These are phyloP conservation scores for Calonectria montana DNA, from an alignment of 2,329 filamentous ascomycete genomes.

Conservation along the genomic window DNA sequence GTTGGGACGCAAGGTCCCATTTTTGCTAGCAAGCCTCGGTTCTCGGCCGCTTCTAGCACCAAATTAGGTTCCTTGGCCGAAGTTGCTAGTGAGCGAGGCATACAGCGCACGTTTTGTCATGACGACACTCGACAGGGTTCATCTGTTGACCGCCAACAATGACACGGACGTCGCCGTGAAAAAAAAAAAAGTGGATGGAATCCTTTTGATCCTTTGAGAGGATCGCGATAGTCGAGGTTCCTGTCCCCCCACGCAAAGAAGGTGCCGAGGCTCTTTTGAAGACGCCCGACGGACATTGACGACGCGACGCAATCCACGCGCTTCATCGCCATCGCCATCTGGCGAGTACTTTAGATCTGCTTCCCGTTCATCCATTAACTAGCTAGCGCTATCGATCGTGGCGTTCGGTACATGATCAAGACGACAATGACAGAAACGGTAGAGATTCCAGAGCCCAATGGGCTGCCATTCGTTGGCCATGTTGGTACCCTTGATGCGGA, in stretches of 20 bases:
- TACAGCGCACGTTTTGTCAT: constrained; percentile 9
- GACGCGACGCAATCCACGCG: neutral
- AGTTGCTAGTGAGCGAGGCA: neutral
- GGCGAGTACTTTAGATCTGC: neutral
- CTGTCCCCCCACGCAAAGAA: neutral
- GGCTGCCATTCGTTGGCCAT: constrained; percentile 74
- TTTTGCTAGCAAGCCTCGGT: constrained; percentile 8
- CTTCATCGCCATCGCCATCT: neutral
- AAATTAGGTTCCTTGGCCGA: constrained; percentile 10
- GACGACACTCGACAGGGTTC: constrained; percentile 17
- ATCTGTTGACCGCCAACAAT: neutral
- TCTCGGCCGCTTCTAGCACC: neutral
- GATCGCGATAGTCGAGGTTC: neutral
- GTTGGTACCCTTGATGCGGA: constrained; percentile 68
- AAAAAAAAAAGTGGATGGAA: constrained; percentile 8
- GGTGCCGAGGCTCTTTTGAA: constrained; percentile 1
- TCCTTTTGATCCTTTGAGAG: neutral
- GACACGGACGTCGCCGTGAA: neutral
- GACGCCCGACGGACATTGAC: neutral
- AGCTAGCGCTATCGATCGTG: neutral
- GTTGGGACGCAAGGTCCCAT: constrained; percentile 1
- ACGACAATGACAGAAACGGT: constrained; percentile 37
- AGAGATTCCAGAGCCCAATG: constrained; percentile 70
- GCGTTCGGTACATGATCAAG: neutral
- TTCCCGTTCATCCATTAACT: neutral